Percentiles rank a stretch among this genome's conserved stretches.
Conservation (phyloP, 2,329 filamentous ascomycete species). For the Curvularia sp. region DNA sequence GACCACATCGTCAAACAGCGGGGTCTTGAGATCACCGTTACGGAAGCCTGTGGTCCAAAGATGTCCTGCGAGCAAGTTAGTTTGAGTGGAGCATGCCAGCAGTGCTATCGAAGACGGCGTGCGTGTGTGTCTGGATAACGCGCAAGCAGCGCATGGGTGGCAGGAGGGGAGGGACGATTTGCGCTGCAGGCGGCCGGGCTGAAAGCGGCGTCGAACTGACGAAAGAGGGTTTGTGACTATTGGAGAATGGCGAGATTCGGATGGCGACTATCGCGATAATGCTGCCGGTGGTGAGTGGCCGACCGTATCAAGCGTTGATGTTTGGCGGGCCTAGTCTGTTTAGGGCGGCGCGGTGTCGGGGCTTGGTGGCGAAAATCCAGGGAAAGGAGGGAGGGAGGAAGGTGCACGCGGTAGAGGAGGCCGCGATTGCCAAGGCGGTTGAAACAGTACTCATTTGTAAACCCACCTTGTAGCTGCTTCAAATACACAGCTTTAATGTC, state of each 20-base stretch:
- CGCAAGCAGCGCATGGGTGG: constrained; percentile 5
- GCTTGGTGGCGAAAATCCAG: constrained; percentile 28
- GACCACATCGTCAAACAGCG: constrained; percentile 77
- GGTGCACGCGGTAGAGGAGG: constrained; percentile 6
- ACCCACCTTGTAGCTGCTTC: constrained; percentile 71
- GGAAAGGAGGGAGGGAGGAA: constrained; percentile 2
- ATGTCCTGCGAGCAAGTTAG: constrained; percentile 58
- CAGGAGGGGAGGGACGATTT: constrained; percentile 11
- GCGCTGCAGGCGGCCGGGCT: not conserved
- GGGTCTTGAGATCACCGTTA: constrained; percentile 71
- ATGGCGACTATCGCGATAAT: constrained; percentile 38
- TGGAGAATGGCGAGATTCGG: constrained; percentile 25
- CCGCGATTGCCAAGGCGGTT: constrained; percentile 11
- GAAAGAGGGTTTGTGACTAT: constrained; percentile 20
- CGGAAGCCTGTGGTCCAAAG: constrained; percentile 79
- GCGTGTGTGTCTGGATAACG: constrained; percentile 6
- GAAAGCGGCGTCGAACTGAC: constrained; percentile 19
- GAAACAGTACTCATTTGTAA: constrained; percentile 22
- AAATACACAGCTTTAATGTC: constrained; percentile 80
- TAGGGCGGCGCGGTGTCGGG: constrained; percentile 33
- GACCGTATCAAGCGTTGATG: constrained; percentile 28
- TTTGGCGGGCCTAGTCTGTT: constrained; percentile 26
- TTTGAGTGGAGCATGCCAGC: constrained; percentile 13
- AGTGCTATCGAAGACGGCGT: constrained; percentile 14
- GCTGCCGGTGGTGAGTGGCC: constrained; percentile 26